Base-by-base conservation (phyloP, 495 filamentous ascomycete species). In the Talaromyces stipitatus region DNA sequence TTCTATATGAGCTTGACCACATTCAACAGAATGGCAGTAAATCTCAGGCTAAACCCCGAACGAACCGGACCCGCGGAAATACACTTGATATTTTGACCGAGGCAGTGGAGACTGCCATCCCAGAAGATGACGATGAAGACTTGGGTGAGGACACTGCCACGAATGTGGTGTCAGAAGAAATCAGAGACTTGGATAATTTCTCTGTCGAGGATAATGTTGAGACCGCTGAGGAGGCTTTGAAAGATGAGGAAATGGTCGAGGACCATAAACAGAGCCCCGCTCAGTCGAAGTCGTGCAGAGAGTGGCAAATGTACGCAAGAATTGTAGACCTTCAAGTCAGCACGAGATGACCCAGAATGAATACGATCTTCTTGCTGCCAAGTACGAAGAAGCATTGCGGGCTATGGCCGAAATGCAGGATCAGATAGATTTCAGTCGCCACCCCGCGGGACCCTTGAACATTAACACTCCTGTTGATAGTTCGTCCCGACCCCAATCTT, bases 261-360 rank as follows among this genome's bases (percentile, higher is more conserved):
- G 56, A 65, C 18, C 53, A 62, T 32, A 68, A 78, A 4, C 77
- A 82, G 54, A 91, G 85, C 65, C 88, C 90, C 7, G 86, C 89
- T 0, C 91, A 97, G 65, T 85, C 84, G 28, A 87, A 87, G 58
- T 97, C 52, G 85, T 88, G 11, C 92, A 97, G 66, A 97, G 97
- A 73, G 81, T 98, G 33, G 91, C 97, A 61, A 88, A 81, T 45
- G 85, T 97, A 92, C 87, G 14, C 90, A 95, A 66, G 95, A 99
- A 66, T 86, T 99, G 2, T 84, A 50, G 89, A 95, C 62, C 81
- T 99, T 48, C 85, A 86, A 29, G 84, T 92, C 90, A 95, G 71
- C 95, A 99, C 61, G 95, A 97, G 66, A 75, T 78, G 8, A 91
- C 91, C 3, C 60, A 95, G 28, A 83, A 75, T 56, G 91, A 97